A percentile compares a stretch with the other conserved stretches of the same genome.
phyloP scores from a whole-genome alignment of 1,139 yeast species.

The Yamadazyma buinensis region DNA sequence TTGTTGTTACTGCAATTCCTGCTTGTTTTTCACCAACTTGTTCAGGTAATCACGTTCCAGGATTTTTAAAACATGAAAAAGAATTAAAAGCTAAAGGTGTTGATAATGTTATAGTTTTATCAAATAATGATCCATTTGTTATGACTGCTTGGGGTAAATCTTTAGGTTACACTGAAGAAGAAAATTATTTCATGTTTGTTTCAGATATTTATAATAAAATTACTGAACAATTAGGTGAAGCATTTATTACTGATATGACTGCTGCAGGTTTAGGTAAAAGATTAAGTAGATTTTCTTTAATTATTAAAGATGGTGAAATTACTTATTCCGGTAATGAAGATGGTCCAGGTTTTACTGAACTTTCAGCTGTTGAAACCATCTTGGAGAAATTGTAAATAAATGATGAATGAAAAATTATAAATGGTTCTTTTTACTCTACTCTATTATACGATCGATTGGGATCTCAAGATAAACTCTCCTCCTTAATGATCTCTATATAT shows the following conservation, averaged over 20 bases:
- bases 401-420: too few species aligned
- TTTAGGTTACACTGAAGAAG: conserved; percentile 48
- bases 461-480: too few species aligned
- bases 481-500: too few species aligned
- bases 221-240: conserved; percentile 45
- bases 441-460: too few species aligned
- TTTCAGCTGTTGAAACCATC: conserved; percentile 59
- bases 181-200: conserved; percentile 57
- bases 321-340: conserved; percentile 66
- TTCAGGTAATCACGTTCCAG: conserved; percentile 78
- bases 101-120: conserved; percentile 64
- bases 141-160: conserved; percentile 79
- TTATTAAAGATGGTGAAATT: conserved; percentile 61
- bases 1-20: conserved; percentile 78
- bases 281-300: conserved; percentile 68
- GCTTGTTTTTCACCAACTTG: conserved; percentile 94
- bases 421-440: too few species aligned
- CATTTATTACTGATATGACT: conserved; percentile 36
- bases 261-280: conserved; percentile 61
- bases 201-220: conserved; percentile 67
- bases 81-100: conserved; percentile 66
- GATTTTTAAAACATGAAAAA: conserved; percentile 49
- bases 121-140: conserved; percentile 84
- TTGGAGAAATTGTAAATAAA: conserved; percentile 25
- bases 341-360: conserved; percentile 49